phyloP scores from a whole-genome alignment of 106 monocot species.

The Dendrobium nobile region DNA sequence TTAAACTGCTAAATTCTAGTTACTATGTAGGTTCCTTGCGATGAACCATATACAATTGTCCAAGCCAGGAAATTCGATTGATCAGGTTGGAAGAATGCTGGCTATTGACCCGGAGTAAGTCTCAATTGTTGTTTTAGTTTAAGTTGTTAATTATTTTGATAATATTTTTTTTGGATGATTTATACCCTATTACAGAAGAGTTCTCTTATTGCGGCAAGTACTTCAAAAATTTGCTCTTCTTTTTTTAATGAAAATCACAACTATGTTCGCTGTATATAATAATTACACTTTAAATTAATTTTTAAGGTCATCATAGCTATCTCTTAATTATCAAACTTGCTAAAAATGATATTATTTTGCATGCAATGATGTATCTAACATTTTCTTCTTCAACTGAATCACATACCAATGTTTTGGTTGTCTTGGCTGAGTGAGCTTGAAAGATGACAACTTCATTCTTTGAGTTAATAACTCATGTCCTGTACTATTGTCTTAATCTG shows the following conservation, averaged over 20 bases:
- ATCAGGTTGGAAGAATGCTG: slow-evolving; percentile 81
- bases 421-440: background rate
- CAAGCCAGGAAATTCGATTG: slow-evolving; percentile 53
- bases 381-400: background rate
- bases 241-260: background rate
- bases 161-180: background rate
- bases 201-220: slow-evolving; percentile 1
- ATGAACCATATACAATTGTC: slow-evolving; percentile 69
- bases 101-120: slow-evolving; percentile 79
- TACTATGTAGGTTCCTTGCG: slow-evolving; percentile 65
- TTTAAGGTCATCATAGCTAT: background rate
- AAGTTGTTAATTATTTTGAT: background rate
- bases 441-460: background rate
- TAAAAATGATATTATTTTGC: slow-evolving; percentile 7
- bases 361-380: background rate
- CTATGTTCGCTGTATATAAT: background rate
- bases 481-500: background rate
- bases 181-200: background rate
- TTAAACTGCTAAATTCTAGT: background rate
- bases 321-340: background rate
- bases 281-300: background rate
- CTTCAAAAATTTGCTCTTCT: background rate
- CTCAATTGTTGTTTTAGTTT: background rate
- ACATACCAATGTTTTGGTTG: background rate
- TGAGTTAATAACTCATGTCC: background rate